Evolutionary conservation across 345 rosid genomes (phyloP), one percentile per base, ranked within the genome.

Genomic region (Melastoma malabathricum): DNA sequence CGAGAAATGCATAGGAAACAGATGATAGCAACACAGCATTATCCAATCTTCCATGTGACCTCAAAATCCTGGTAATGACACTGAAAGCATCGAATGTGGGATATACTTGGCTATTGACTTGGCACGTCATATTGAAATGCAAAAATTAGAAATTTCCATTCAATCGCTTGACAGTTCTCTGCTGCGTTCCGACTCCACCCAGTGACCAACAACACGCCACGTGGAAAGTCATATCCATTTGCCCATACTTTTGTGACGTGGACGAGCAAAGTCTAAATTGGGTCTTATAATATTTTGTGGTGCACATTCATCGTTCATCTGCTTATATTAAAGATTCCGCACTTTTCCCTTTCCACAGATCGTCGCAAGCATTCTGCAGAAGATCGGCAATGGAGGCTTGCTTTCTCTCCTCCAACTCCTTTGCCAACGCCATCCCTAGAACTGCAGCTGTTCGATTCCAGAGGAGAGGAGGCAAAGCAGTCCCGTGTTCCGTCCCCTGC

Each of bases 331-430:
- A 25, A 15, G 0, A 0, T 12, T n/a, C 13, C 13, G 10, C 1
- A 0, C 41, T 48, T 43, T 18, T 19, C 10, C 57, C 34, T 48
- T 52, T 3, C 43, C 25, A 15, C 25, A 52, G 3, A 55, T 19
- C 10, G 19, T 50, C 15, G 5, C 25, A 12, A 10, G 18, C 9
- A 53, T 19, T 25, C 9, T 31, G 13, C 51, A 16, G 43, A 52
- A 10, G 10, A 31, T 31, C 15, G 47, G 10, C 52, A 56, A 86
- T 89, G 95, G 88, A 83, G 59, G 82, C 88, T 72, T 74, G 88
- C 64, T 76, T 79, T 53, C 77, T 83, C 46, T 64, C 78, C 44
- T 71, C 89, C 39, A 79, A 75, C 58, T 60, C 97, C 48, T 72
- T 79, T 72, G 48, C 73, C 61, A 70, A 69, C 41, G 16, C 69